Percentiles rank a stretch among this genome's conserved stretches.
These are phyloP conservation scores for Cladosporium sp. DNA, from an alignment of 2,329 filamentous ascomycete genomes.

Conservation along the genomic window DNA sequence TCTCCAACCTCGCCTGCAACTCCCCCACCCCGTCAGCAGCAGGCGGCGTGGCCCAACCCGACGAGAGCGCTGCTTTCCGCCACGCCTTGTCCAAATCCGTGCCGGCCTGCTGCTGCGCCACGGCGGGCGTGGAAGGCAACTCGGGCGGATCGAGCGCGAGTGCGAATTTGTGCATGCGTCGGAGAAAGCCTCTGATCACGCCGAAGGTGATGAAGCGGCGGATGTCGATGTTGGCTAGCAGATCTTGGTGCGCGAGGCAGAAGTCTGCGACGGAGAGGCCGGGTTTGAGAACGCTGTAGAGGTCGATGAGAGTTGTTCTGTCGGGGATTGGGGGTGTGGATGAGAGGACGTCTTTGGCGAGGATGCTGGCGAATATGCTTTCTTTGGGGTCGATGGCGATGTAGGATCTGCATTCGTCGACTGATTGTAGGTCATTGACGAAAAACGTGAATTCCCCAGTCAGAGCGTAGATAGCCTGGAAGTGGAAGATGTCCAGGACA, in stretches of 20 bases:
- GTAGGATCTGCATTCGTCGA: constrained; percentile 85
- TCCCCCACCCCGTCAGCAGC: constrained; percentile 30
- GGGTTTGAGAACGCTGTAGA: constrained; percentile 81
- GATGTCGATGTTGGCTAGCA: constrained; percentile 76
- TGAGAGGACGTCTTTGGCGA: constrained; percentile 2
- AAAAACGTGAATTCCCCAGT: constrained; percentile 77
- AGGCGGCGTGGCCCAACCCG: constrained; percentile 28
- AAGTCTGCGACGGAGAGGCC: constrained; percentile 84
- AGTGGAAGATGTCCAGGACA: constrained; percentile 92
- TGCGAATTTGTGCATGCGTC: constrained; percentile 88
- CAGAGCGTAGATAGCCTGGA: constrained; percentile 83
- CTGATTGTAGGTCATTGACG: constrained; percentile 68
- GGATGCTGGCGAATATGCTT: constrained; percentile 13
- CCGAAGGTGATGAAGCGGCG: constrained; percentile 92
- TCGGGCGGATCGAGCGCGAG: constrained; percentile 16
- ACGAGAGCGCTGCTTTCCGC: constrained; percentile 29
- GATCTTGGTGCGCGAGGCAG: constrained; percentile 69
- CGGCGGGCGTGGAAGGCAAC: background rate
- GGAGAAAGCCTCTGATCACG: constrained; percentile 90
- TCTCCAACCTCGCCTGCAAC: constrained; percentile 19
- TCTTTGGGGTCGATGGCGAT: constrained; percentile 51
- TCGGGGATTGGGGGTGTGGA: constrained; percentile 4
- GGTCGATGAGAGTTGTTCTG: constrained; percentile 58
- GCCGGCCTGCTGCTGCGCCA: background rate
- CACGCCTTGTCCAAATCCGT: constrained; percentile 29